phyloP scores from a whole-genome alignment of 768 basidiomycete genomes.

The Phlegmacium glaucopus region DNA sequence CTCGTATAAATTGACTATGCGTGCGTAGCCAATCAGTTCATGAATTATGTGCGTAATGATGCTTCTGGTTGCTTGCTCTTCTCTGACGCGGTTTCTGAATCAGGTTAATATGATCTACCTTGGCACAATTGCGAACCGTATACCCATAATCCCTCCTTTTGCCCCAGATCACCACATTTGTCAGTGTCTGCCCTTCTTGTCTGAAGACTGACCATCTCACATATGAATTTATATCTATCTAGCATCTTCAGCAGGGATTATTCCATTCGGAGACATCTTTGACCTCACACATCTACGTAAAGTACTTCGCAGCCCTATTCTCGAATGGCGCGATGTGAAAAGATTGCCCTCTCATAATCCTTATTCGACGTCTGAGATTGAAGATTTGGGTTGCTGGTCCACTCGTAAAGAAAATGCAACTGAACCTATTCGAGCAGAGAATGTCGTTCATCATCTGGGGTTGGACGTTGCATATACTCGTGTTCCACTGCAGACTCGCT shows the following conservation, averaged over 20 bases:
- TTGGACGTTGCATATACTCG: constrained; percentile 35
- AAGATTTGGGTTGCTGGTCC: constrained; percentile 32
- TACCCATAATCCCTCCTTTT: constrained; percentile 48
- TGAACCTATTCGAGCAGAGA: constrained; percentile 22
- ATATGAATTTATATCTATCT: not conserved
- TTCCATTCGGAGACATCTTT: constrained; percentile 42
- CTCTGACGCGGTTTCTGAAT: not conserved
- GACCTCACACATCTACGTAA: constrained; percentile 36
- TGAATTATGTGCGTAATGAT: constrained; percentile 25
- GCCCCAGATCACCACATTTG: constrained; percentile 38
- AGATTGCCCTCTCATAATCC: constrained; percentile 18
- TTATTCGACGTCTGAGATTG: constrained; percentile 13
- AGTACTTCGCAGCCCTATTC: constrained; percentile 33
- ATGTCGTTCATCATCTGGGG: constrained; percentile 28
- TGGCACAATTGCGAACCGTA: constrained; percentile 37
- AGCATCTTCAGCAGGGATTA: constrained; percentile 27
- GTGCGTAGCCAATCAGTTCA: constrained; percentile 31
- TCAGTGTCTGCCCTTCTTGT: constrained; percentile 10
- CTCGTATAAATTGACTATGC: not conserved
- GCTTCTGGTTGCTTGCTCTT: not conserved
- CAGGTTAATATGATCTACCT: constrained; percentile 51
- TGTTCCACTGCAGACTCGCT: constrained; percentile 21
- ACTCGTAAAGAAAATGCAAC: constrained; percentile 19
- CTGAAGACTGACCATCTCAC: not conserved
- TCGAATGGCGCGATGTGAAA: constrained; percentile 52